phyloP scores from a whole-genome alignment of 2,329 filamentous ascomycete genomes.

The Paramyrothecium roridum region DNA sequence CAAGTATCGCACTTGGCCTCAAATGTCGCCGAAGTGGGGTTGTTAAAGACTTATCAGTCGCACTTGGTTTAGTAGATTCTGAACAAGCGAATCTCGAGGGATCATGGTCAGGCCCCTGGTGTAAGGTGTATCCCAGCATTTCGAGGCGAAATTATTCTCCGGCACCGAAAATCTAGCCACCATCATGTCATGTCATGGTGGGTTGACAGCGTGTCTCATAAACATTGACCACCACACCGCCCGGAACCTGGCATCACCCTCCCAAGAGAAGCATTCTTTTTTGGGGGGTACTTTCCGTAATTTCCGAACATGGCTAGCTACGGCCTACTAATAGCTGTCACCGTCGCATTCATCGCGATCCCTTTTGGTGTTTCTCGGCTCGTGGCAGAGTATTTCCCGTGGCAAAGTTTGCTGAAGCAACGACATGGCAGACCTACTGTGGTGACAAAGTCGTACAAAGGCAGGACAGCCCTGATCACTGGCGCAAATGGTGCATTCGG shows the following conservation, averaged over 20 bases:
- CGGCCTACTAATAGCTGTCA: constrained; percentile 6
- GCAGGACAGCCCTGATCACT: constrained; percentile 30
- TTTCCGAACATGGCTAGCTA: no score
- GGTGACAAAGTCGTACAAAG: constrained; percentile 29
- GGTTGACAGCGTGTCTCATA: neutral
- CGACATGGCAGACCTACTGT: constrained; percentile 28
- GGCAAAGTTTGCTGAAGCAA: constrained; percentile 25
- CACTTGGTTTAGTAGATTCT: no score
- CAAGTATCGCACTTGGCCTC: no score
- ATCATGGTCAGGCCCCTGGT: no score
- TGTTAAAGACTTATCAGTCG: no score
- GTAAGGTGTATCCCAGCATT: no score
- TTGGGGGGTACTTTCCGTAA: no score
- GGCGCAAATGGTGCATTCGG: constrained; percentile 33
- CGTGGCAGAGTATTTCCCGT: constrained; percentile 31
- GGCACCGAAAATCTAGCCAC: constrained; percentile 8
- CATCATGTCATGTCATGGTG: no score
- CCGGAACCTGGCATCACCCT: neutral
- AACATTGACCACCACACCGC: neutral
- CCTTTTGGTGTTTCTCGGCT: constrained; percentile 27
- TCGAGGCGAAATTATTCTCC: constrained; percentile 14
- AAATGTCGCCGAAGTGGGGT: no score
- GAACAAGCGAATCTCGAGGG: no score
- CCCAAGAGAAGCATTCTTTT: constrained; percentile 1
- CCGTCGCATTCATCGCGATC: constrained; percentile 20